Base-by-base conservation (phyloP, 2,329 filamentous ascomycete genomes). In the Fusarium denticulatum region DNA sequence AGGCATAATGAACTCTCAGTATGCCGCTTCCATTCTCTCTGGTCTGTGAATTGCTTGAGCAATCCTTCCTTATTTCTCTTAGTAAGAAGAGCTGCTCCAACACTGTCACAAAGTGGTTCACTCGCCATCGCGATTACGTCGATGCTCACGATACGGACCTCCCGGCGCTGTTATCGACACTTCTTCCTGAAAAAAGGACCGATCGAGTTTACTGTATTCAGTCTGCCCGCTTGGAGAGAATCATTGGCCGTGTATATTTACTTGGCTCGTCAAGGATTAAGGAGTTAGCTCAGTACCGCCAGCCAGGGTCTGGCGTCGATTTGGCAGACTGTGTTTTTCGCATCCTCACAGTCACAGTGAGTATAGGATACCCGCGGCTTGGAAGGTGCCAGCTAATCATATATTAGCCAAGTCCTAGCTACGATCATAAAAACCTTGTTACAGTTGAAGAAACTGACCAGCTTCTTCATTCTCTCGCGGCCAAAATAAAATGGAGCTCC, bases 201-300 rank as follows among this genome's bases (percentile, higher is more conserved):
- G 94, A 97, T 78, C 89, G 94, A 34, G 93, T 96, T 5, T 97
- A 95, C 79, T 88, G 86, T 42, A 85, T 97, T 3, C 89, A 93
- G 77, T 84, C 89, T 11, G 79, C 83, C 14, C 86, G 84, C 0
- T 85, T 97, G 1, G 88, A 91, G 63, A 89, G 87, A 58, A 88
- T 94, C n/a, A 86, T 97, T 22, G 88, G 87, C 7, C 88, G 91
- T 37, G 88, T 89, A 26, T 85, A 96, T n/a, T 81, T 87, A 9
- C 86, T 97, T 30, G 90, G 92, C 2, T 82, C 84, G 7, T 89
- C 88, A 6, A 88, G 93, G 20, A 85, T 88, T 34, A 82, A 83
- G 20, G 87, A 93, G 49, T 85, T 97, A 16, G 83, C 88, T 39
- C 84, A 86, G 73, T 96, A 93, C 86, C 86, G 83, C 47, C 82